Percentiles rank a stretch among this genome's conserved stretches.
Conservation (phyloP, 2,329 filamentous ascomycete species). For the Botryotinia globosa region DNA sequence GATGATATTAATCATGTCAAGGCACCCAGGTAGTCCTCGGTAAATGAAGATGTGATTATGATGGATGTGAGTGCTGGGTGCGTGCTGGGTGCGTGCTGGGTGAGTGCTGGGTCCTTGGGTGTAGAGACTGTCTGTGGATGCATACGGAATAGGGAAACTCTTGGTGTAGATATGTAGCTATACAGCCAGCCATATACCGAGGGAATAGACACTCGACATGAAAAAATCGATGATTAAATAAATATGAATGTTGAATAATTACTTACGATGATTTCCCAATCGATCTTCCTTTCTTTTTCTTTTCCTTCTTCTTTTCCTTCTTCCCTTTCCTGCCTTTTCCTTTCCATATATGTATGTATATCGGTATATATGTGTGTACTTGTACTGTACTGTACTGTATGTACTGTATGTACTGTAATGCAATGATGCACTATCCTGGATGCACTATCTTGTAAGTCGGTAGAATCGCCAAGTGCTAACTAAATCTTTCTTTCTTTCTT, state of each 20-base stretch:
- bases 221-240: background rate
- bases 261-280: background rate
- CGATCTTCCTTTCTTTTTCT: background rate
- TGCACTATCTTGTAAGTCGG: background rate
- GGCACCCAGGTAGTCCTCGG: background rate
- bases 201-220: background rate
- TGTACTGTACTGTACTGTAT: background rate
- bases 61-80: background rate
- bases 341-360: background rate
- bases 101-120: background rate
- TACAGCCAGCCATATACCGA: too few species aligned
- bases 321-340: background rate
- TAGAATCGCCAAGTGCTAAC: background rate
- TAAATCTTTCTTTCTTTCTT: background rate
- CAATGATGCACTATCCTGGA: background rate
- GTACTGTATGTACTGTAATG: background rate
- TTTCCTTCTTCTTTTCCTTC: rapidly evolving
- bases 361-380: too few species aligned
- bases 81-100: too few species aligned
- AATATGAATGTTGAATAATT: background rate
- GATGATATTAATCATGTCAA: background rate
- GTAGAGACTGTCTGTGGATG: background rate
- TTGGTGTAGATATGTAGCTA: background rate
- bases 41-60: background rate
- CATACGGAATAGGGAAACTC: background rate